Evolutionary conservation across 495 filamentous ascomycete genomes (phyloP).

Genomic region (Lichenothelia convexa): DNA sequence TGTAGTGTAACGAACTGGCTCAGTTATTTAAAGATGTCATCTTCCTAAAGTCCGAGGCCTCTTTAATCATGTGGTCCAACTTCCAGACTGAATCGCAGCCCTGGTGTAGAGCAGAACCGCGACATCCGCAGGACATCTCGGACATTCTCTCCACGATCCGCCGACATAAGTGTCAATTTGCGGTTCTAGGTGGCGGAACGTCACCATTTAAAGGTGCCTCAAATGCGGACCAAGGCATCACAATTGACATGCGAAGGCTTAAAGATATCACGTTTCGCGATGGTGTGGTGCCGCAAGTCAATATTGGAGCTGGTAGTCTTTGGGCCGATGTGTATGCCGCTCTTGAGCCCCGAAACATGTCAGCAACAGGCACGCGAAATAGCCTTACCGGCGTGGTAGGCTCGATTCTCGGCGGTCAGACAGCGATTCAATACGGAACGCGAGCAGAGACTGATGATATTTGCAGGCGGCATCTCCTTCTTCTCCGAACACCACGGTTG

Average conservation of each 20-base stretch:
- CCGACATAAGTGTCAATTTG: no score
- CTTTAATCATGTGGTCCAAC: no score
- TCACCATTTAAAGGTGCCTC: slow-evolving; percentile 1
- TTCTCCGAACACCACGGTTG: slow-evolving; percentile 15
- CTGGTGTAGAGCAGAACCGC: no score
- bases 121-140: no score
- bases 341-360: slow-evolving; percentile 28
- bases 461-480: slow-evolving; percentile 7
- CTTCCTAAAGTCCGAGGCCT: no score
- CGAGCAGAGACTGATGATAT: background rate
- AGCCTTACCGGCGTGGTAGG: slow-evolving; percentile 24
- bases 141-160: no score
- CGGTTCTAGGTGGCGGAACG: background rate
- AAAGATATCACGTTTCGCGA: background rate
- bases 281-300: background rate
- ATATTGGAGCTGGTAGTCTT: background rate
- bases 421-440: background rate
- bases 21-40: no score
- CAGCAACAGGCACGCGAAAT: slow-evolving; percentile 33
- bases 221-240: slow-evolving; percentile 6
- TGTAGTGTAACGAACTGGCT: no score
- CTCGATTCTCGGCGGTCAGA: slow-evolving; percentile 22
- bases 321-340: slow-evolving; percentile 24
- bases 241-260: slow-evolving; percentile 3
- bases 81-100: no score